Evolutionary conservation across 257 asterid species (phyloP), one percentile per base, ranked within the genome.

Genomic region (Eustoma russellianum): DNA sequence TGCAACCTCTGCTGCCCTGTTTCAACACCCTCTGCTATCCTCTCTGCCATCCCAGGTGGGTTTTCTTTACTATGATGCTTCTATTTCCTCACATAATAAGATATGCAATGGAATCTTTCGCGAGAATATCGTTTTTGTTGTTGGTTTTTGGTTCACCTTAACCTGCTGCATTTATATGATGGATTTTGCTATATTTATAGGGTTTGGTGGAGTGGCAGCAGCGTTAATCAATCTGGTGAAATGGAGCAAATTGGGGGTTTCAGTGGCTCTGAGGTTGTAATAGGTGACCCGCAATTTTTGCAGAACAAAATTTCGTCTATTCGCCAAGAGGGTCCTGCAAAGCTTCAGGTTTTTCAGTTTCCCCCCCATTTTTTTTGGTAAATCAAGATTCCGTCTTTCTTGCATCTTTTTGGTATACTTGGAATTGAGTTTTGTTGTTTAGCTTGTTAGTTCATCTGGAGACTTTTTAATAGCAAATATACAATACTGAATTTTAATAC

Each of bases 201-300:
- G 52, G 68, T 61, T 63, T 60, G 58, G 69, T 62, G 64, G 67
- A 66, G 80, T 51, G 65, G 69, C 68, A 53, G 47, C 18, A 52
- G 49, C 10, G 17, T 12, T 38, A 34, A 40, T 47, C 33, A 7
- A 33, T 38, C 17, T 35, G 67, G 53, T 43, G 77, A 46, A 67
- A 63, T 88, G 97, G 94, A 80, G 63, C 66, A 75, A 65, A 80
- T 78, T 48, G 77, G 52, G 56, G 66, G 74, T 50, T 38, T 38
- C 43, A 78, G 70, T 65, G 85, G 82, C 15, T 80, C 85, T 65
- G 66, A 80, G 68, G 84, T 80, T 40, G 74, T 85, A 64, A 84
- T 85, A 55, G 83, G 66, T 16, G 78, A 80, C 55, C 60, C 82
- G 53, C 60, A 66, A 14, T 56, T 55, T 61, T 85, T 88, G 62